Evolutionary conservation across 306 rosid species (phyloP).

Genomic region (Vigna radiata): DNA sequence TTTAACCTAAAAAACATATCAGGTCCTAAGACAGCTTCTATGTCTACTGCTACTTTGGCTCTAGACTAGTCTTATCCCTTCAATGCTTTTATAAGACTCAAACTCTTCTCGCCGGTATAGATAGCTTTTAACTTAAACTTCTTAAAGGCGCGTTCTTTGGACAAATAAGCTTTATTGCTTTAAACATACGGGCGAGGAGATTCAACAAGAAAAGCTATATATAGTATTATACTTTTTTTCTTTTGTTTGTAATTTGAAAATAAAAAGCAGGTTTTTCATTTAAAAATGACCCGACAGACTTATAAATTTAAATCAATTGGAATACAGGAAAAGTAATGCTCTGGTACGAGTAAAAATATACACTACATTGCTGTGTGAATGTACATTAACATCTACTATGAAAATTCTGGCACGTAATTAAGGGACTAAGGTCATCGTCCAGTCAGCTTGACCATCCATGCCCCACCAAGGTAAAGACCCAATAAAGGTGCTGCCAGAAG

Average conservation of each 20-base stretch:
- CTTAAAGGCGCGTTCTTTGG: not conserved
- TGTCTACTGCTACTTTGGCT: too few species aligned
- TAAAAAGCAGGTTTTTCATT: constrained; percentile 7
- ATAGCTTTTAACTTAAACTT: not conserved
- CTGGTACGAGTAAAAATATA: constrained; percentile 35
- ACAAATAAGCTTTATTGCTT: not conserved
- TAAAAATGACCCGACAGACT: constrained; percentile 23
- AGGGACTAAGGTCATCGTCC: constrained; percentile 61
- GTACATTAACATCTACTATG: constrained; percentile 48
- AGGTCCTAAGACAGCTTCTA: too few species aligned
- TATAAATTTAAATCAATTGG: constrained; percentile 12
- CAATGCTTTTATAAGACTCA: too few species aligned
- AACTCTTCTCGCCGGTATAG: too few species aligned
- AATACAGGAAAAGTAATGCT: constrained; percentile 37
- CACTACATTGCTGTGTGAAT: constrained; percentile 51
- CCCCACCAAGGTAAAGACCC: constrained; percentile 93
- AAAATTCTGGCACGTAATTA: not conserved
- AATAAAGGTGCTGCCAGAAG: constrained; percentile 85
- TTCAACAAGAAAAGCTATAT: not conserved
- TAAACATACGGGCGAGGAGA: not conserved
- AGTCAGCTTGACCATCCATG: constrained; percentile 86
- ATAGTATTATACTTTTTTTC: not conserved
- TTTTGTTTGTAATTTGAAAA: not conserved
- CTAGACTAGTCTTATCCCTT: too few species aligned
- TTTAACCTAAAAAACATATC: not conserved